Evolutionary conservation across 306 rosid genomes (phyloP), one percentile per base, ranked within the genome.

Genomic region (Cyamopsis tetragonoloba): DNA sequence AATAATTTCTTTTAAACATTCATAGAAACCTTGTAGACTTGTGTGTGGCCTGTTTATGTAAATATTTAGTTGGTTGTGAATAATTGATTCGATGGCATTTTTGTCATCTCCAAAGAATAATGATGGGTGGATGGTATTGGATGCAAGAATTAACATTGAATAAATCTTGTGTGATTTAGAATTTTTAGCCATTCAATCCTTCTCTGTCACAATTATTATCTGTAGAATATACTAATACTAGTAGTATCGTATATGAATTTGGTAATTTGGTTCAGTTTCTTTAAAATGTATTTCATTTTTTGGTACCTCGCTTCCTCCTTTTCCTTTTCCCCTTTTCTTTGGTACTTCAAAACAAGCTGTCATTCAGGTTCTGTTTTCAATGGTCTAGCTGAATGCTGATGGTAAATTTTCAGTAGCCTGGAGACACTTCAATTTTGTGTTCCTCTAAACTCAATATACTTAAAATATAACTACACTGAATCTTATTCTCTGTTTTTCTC

Each of bases 381-480:
- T 31, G 26, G 15, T 51, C 62, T 34, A 44, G 68, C 32, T 37
- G 35, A 66, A 65, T 32, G 68, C 32, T 37, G 35, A 66, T 65
- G 44, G 22, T 56, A 43, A 15, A 54, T 46, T 62, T 60, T 31
- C 43, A 66, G 32, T 59, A 37, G 46, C 38, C 13, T 59, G 56
- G 24, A 60, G 27, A 44, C 31, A 56, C 23, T 55, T 74, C 12
- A 23, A 19, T 31, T 54, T 14, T 51, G 31, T n/a, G 34, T 62
- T 35, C 70, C 41, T 32, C 14, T 7, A 1, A 49, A 18, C 53
- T 48, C 69, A 60, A 1, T 47, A 71, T 61, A 44, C 43, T 48
- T 49, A 5, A 43, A 42, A 6, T 43, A 39, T 55, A 13, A 51
- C 20, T 44, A 15, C 31, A n/a, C 35, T 12, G 13, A 35, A 39